phyloP scores from a whole-genome alignment of 2,329 filamentous ascomycete genomes.

The Aureobasidium sp. region DNA sequence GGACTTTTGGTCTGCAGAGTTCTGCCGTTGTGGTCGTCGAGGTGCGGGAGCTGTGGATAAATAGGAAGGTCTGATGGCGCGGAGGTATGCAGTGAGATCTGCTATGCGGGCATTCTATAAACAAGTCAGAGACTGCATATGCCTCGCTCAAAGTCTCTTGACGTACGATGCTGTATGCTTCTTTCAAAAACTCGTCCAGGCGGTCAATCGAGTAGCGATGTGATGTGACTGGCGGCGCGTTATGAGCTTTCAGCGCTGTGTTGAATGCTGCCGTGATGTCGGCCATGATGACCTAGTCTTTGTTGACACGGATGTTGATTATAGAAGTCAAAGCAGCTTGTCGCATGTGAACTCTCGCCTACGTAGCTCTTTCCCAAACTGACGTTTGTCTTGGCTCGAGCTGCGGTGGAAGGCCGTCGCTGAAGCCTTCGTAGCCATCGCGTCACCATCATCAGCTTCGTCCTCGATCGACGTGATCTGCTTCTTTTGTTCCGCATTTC shows the following conservation, averaged over 20 bases:
- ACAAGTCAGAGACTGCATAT: constrained; percentile 19
- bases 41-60: constrained; percentile 67
- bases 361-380: constrained; percentile 4
- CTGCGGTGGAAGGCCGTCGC: background rate
- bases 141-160: constrained; percentile 23
- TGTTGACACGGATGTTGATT: background rate
- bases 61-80: constrained; percentile 79
- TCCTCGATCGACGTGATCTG: background rate
- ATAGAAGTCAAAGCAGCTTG: background rate
- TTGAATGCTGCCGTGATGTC: constrained; percentile 64
- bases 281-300: constrained; percentile 22
- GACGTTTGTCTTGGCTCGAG: constrained; percentile 5
- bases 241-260: constrained; percentile 53
- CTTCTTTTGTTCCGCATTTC: background rate
- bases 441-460: background rate
- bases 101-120: constrained; percentile 73
- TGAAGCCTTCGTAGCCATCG: background rate
- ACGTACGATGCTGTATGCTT: constrained; percentile 81
- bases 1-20: constrained; percentile 17
- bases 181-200: constrained; percentile 82
- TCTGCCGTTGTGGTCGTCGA: constrained; percentile 34
- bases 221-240: constrained; percentile 41
- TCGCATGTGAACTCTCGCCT: constrained; percentile 7
- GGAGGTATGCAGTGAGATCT: constrained; percentile 71
- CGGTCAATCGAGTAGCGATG: constrained; percentile 31